Evolutionary conservation across 2,329 filamentous ascomycete species (phyloP).

Genomic region (Sporothrix dimorphospora): DNA sequence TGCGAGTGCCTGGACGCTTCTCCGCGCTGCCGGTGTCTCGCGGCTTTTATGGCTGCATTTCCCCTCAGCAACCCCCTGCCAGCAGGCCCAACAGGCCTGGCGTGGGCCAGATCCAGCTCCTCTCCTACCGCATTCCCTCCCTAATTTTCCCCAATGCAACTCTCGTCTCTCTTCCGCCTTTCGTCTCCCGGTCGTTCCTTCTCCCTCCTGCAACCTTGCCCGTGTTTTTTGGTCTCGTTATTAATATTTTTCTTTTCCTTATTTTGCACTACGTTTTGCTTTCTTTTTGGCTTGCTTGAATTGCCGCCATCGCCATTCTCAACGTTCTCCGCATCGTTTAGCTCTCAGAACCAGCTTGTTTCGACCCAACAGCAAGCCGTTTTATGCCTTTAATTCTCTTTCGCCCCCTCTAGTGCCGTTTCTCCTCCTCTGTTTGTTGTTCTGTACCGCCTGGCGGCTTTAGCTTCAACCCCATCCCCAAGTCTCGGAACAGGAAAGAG

Average conservation of each 20-base stretch:
- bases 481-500: not conserved
- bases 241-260: not conserved
- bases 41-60: not conserved
- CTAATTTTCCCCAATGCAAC: conserved; percentile 23
- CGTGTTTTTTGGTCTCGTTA: not conserved
- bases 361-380: conserved; percentile 11
- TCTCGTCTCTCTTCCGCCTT: not conserved
- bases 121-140: conserved; percentile 1
- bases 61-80: not conserved
- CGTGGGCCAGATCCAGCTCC: not conserved
- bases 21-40: not conserved
- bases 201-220: not conserved
- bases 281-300: not conserved
- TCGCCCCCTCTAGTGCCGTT: conserved; percentile 21
- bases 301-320: not conserved
- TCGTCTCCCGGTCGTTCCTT: not conserved
- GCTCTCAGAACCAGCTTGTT: not conserved
- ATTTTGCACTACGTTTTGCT: conserved; percentile 10
- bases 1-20: not conserved
- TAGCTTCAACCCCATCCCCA: conserved; percentile 19
- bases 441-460: not conserved
- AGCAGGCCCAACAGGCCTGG: conserved; percentile 7
- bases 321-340: not conserved
- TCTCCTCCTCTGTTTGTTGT: conserved; percentile 14
- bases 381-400: not conserved